These are phyloP conservation scores for Hanseniaspora thailandica DNA, from an alignment of 805 yeast genomes.

Conservation along the genomic window DNA sequence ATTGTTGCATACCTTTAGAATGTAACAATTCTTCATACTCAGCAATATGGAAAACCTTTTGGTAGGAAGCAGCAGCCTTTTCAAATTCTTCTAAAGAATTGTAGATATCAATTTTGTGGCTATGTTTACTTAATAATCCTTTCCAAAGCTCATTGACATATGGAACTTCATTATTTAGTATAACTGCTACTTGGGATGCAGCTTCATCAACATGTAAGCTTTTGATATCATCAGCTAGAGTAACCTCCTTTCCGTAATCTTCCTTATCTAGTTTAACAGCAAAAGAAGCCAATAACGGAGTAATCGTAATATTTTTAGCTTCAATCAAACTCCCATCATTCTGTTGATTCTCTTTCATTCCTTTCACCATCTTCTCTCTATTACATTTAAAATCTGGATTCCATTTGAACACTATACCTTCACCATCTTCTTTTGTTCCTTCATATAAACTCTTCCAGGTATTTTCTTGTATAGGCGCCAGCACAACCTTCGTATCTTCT, in stretches of 20 bases:
- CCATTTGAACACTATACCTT: slow-evolving; percentile 57
- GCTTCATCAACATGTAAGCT: too few relatives aligned
- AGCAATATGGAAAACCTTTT: slow-evolving; percentile 58
- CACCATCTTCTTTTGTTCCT: slow-evolving; percentile 29
- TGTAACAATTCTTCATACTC: slow-evolving; percentile 65
- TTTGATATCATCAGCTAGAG: slow-evolving; percentile 17
- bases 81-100: slow-evolving; percentile 17
- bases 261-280: slow-evolving; percentile 24
- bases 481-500: slow-evolving; percentile 47
- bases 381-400: slow-evolving; percentile 58
- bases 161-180: slow-evolving; percentile 7
- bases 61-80: background rate
- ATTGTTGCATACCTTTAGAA: slow-evolving; percentile 30
- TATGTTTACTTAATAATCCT: background rate
- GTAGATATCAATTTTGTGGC: slow-evolving; percentile 25
- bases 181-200: slow-evolving; percentile 14
- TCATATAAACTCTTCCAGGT: slow-evolving; percentile 62
- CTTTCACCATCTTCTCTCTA: slow-evolving; percentile 23
- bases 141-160: slow-evolving; percentile 14
- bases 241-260: slow-evolving; percentile 17
- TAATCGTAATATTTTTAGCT: slow-evolving; percentile 52
- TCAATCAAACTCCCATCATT: slow-evolving; percentile 63
- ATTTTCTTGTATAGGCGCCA: slow-evolving; percentile 72
- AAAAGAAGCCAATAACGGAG: slow-evolving; percentile 65
- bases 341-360: slow-evolving; percentile 29